These are phyloP conservation scores for Adansonia rubrostipa DNA, from an alignment of 441 rosid genomes.

Conservation along the genomic window DNA sequence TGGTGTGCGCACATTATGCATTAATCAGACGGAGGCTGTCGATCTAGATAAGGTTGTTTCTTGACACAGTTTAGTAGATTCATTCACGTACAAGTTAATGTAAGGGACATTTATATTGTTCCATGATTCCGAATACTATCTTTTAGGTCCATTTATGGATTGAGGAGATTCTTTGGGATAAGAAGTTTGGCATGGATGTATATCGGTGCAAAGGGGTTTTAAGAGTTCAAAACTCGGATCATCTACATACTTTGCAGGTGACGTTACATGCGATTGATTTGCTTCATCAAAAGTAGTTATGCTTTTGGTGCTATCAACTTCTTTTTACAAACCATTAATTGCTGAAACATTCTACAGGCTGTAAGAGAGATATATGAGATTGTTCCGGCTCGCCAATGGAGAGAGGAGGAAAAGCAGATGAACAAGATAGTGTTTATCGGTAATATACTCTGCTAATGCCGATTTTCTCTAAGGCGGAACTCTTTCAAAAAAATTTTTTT, in stretches of 20 bases:
- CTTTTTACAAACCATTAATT: constrained; percentile 18
- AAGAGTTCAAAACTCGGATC: constrained; percentile 63
- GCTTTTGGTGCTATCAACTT: neutral
- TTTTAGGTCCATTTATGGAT: constrained; percentile 80
- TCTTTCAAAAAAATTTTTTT: neutral
- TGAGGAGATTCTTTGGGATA: constrained; percentile 95
- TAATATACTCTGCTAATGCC: constrained; percentile 28
- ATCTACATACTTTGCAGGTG: constrained; percentile 92
- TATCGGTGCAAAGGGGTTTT: constrained; percentile 95
- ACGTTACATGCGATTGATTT: constrained; percentile 17
- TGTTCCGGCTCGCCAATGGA: constrained; percentile 84
- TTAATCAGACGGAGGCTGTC: constrained; percentile 48
- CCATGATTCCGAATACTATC: constrained; percentile 11
- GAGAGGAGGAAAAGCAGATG: constrained; percentile 51
- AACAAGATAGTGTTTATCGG: constrained; percentile 92
- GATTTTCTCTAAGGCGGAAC: neutral
- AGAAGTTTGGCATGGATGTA: constrained; percentile 72
- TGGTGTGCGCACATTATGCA: constrained; percentile 64
- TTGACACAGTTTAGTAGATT: constrained; percentile 23
- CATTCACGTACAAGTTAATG: constrained; percentile 8
- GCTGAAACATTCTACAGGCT: constrained; percentile 55
- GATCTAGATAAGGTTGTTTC: constrained; percentile 61
- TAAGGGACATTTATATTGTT: neutral
- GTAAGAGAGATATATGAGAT: constrained; percentile 95
- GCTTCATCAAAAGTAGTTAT: constrained; percentile 10